Evolutionary conservation across 768 basidiomycete genomes (phyloP).

Genomic region (Agaricus blazei): DNA sequence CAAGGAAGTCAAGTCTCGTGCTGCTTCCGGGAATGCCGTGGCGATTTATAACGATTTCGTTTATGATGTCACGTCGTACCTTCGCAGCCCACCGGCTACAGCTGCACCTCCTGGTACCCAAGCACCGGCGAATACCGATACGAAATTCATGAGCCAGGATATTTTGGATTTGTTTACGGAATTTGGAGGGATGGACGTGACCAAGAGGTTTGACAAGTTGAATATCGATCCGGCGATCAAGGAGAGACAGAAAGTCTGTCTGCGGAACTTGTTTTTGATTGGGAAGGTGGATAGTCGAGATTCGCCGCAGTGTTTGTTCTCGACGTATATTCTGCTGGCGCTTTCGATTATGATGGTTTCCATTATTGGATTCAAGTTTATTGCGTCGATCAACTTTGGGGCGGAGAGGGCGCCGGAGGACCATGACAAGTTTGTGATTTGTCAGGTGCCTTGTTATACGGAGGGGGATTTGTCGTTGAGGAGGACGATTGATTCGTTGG

Average conservation of each 20-base stretch:
- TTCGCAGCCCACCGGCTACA: slow-evolving; percentile 61
- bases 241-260: slow-evolving; percentile 74
- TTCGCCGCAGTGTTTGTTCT: slow-evolving; percentile 87
- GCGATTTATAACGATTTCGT: slow-evolving; percentile 86
- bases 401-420: slow-evolving; percentile 82
- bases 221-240: slow-evolving; percentile 58
- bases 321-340: slow-evolving; percentile 85
- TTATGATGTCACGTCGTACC: slow-evolving; percentile 83
- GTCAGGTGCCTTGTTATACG: slow-evolving; percentile 98
- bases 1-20: slow-evolving; percentile 68
- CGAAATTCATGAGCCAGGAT: slow-evolving; percentile 65
- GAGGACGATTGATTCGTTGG: slow-evolving; percentile 89
- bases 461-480: slow-evolving; percentile 87
- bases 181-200: slow-evolving; percentile 74
- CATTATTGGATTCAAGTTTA: slow-evolving; percentile 94
- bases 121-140: slow-evolving; percentile 34
- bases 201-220: slow-evolving; percentile 63
- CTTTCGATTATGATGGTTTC: slow-evolving; percentile 89
- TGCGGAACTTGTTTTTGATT: slow-evolving; percentile 89
- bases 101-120: slow-evolving; percentile 41
- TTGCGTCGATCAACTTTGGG: slow-evolving; percentile 85
- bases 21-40: slow-evolving; percentile 54
- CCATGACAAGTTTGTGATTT: slow-evolving; percentile 96
- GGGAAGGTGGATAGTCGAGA: slow-evolving; percentile 92
- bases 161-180: slow-evolving; percentile 75